These are phyloP conservation scores for Flaveria trinervia DNA, from an alignment of 129 eudicot genomes.

Conservation along the genomic window DNA sequence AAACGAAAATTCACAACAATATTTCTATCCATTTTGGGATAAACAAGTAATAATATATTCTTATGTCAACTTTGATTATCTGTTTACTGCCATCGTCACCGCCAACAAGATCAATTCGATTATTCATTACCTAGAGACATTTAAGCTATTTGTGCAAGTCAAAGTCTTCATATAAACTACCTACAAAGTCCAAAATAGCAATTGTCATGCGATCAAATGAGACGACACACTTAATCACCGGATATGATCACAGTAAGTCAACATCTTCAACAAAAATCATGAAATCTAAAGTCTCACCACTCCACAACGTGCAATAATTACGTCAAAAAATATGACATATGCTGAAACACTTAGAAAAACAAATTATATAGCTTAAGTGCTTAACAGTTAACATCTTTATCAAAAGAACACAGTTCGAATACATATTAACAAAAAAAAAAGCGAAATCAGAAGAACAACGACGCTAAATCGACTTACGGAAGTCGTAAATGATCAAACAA, in stretches of 20 bases:
- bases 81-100: background rate
- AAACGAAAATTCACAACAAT: background rate
- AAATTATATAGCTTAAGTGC: background rate
- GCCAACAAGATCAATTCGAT: background rate
- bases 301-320: background rate
- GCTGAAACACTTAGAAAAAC: background rate
- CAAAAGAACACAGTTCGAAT: background rate
- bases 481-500: background rate
- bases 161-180: background rate
- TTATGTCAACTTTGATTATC: conserved; percentile 2
- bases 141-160: background rate
- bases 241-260: background rate
- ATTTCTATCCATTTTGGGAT: background rate
- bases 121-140: background rate
- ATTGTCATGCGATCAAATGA: background rate
- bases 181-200: background rate
- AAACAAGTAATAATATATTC: background rate
- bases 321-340: background rate
- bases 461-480: background rate
- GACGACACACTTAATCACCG: background rate
- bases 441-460: background rate
- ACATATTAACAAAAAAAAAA: background rate
- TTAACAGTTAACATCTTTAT: background rate
- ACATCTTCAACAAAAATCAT: background rate
- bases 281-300: background rate